Evolutionary conservation across 768 basidiomycete species (phyloP), one percentile per base, ranked within the genome.

Genomic region (Galerina marginata): DNA sequence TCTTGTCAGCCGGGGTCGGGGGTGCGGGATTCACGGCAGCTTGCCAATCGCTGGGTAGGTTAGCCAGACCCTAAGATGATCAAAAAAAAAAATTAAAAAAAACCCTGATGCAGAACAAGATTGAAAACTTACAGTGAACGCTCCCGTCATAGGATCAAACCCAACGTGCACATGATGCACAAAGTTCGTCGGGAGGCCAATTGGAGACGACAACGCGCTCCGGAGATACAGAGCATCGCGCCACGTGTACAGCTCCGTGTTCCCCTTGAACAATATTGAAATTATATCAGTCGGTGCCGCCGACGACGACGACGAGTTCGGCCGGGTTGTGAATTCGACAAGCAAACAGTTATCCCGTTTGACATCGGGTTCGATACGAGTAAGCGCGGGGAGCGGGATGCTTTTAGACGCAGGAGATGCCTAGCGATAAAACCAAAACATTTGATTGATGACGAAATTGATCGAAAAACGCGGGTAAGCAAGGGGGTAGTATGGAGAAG

Each of bases 131-230:
- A 69, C 68, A 39, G 67, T 68, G 54, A 75, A 72, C 38, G 63
- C 58, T 3, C 76, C 76, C 26, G 66, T 72, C 0, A 56, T 38
- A n/a, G 71, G 55, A 64, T 77, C 72, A 60, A 67, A 71, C 25
- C 74, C 74, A 14, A 76, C 69, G 62, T 77, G 76, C 14, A 69
- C 63, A 25, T 69, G 63, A 52, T 77, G 76, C 2, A 71, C 69
- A 55, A 76, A 74, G 16, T 72, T 68, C 26, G 71, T 72, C 1
- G 76, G 76, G 11, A 65, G 62, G 29, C 74, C 70, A 51, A 71
- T 74, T 51, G 74, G 72, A 20, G 67, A 69, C 4, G 61, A 64
- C 3, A 68, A 56, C 44, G 59, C 64, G 54, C 70, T 73, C 9
- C 65, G 70, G 11, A 69, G 61, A 60, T 71, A 71, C 14, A 78